Percentiles rank a stretch among this genome's conserved stretches.
phyloP scores from a whole-genome alignment of 2,329 filamentous ascomycete species.

The Claviceps purpurea region DNA sequence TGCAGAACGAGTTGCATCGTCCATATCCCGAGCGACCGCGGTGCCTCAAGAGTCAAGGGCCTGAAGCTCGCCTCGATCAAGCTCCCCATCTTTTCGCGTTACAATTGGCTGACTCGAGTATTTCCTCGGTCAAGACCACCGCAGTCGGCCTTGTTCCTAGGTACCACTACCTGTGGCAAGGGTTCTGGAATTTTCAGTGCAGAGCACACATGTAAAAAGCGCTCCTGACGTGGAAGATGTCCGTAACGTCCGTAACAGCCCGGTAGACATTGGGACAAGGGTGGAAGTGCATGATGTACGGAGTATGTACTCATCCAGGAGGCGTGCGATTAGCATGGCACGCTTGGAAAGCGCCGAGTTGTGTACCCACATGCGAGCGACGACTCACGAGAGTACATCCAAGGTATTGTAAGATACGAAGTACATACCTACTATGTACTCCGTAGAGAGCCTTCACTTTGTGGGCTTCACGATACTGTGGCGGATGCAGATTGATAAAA shows the following conservation, averaged over 20 bases:
- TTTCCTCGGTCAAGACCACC: neutral
- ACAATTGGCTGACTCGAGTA: no score
- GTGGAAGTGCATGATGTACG: no score
- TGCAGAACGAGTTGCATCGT: neutral
- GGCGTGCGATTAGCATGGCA: neutral
- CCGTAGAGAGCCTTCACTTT: neutral
- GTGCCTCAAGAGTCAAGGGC: neutral
- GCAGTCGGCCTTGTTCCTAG: neutral
- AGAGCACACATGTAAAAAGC: neutral
- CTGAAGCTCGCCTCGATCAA: neutral
- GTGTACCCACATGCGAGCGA: neutral
- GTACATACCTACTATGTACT: no score
- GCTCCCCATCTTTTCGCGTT: neutral
- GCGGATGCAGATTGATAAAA: slow-evolving; percentile 1
- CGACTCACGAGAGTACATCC: neutral
- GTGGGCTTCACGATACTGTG: neutral
- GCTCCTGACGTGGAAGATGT: neutral
- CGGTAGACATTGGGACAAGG: no score
- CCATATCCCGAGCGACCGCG: neutral
- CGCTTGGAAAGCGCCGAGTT: neutral
- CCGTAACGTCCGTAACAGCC: no score
- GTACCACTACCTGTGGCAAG: neutral
- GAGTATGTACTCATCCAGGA: neutral
- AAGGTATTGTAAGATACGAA: no score
- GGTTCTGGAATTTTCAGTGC: neutral